A percentile compares a stretch with the other conserved stretches of the same genome.
phyloP scores from a whole-genome alignment of 352 stramenopile genomes.

The Phytophthora ohioensis region DNA sequence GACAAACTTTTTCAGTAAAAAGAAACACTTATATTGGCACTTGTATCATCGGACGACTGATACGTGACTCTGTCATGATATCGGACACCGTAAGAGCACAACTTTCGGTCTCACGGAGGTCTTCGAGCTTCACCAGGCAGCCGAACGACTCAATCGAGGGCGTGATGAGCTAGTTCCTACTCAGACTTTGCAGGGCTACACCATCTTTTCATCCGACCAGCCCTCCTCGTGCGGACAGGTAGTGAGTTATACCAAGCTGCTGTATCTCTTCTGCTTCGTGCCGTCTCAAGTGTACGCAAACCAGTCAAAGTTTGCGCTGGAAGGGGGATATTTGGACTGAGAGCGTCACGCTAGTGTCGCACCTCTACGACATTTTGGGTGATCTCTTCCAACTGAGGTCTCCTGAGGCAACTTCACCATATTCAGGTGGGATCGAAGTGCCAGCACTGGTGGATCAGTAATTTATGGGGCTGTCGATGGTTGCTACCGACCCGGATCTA shows the following conservation, averaged over 20 bases:
- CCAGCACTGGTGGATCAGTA: constrained; percentile 7
- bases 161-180: constrained; percentile 7
- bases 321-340: not conserved
- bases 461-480: constrained; percentile 5
- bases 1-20: too few species aligned
- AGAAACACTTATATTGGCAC: too few species aligned
- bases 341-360: not conserved
- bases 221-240: not conserved
- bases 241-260: not conserved
- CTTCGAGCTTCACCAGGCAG: not conserved
- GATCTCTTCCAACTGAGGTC: constrained; percentile 5
- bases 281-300: not conserved
- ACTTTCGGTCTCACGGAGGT: not conserved
- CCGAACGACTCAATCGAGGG: not conserved
- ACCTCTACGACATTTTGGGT: constrained; percentile 3
- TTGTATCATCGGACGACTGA: too few species aligned
- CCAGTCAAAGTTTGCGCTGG: not conserved
- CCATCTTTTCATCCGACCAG: not conserved
- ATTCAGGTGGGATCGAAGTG: not conserved
- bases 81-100: too few species aligned
- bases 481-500: constrained; percentile 1
- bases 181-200: constrained; percentile 3
- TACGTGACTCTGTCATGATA: too few species aligned
- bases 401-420: not conserved
- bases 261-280: constrained; percentile 2